Conservation (phyloP, 352 stramenopile species). For the Phytopythium cucurbitacearum region DNA sequence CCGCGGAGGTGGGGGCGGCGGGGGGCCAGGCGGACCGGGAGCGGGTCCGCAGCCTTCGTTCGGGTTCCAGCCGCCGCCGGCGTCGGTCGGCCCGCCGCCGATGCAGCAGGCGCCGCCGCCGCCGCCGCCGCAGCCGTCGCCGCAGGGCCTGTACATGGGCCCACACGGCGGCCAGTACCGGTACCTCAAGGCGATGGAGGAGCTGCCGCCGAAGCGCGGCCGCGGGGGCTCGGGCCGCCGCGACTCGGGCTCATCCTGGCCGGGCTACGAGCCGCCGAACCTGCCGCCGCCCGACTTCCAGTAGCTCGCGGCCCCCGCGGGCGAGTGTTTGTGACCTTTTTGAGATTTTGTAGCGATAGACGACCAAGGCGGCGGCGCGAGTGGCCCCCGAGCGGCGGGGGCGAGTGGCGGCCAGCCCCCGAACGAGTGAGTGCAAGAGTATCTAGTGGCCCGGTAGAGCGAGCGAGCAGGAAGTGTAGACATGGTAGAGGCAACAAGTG, state of each 20-base stretch:
- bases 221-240: constrained; percentile 28
- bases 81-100: constrained; percentile 10
- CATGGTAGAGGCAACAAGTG: too few relatives aligned
- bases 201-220: constrained; percentile 24
- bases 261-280: constrained; percentile 37
- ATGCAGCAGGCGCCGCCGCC: constrained; percentile 13
- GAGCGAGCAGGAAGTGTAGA: too few relatives aligned
- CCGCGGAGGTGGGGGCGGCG: constrained; percentile 14
- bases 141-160: constrained; percentile 26
- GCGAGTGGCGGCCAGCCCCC: too few relatives aligned
- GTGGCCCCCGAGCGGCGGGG: too few relatives aligned
- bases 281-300: constrained; percentile 37
- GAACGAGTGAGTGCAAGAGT: too few relatives aligned
- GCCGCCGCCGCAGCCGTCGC: constrained; percentile 15
- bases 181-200: constrained; percentile 69
- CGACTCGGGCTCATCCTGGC: constrained; percentile 56
- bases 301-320: neutral
- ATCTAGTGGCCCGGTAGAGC: too few relatives aligned
- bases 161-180: constrained; percentile 41
- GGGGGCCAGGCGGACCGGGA: constrained; percentile 10
- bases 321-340: constrained; percentile 12
- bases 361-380: neutral
- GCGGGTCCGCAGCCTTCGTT: constrained; percentile 14
- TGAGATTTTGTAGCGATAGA: constrained; percentile 23
- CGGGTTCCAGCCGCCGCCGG: constrained; percentile 23